Evolutionary conservation across 2,329 filamentous ascomycete species (phyloP), one percentile per base, ranked within the genome.

Genomic region (Pseudocercospora crystallina): DNA sequence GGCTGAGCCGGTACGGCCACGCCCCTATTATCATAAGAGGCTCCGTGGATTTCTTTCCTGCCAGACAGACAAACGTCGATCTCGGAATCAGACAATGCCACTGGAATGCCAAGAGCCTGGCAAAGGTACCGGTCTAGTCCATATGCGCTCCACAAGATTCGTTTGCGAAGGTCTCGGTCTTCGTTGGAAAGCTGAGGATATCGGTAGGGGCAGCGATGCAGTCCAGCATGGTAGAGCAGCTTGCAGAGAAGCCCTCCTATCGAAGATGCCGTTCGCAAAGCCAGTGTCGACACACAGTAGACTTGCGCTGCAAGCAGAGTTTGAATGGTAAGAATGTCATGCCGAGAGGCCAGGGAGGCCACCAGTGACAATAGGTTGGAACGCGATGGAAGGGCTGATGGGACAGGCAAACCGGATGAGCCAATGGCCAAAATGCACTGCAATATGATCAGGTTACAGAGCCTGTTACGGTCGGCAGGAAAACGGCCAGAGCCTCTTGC

Each of bases 371-470:
- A 69, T 44, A 78, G 63, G 36, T 67, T 69, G 8, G 65, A 54
- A 13, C 50, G 51, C 1, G 54, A 62, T 0, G 69, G 65, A 10
- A 71, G 70, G 33, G 68, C 64, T 9, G 64, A 71, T 61, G 14
- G 65, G 36, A 38, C 17, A 17, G 52, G 42, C 5, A 44, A 32
- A 14, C 34, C 45, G 26, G 47, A 50, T 7, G 53, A 68, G 2
- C 75, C 76, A 12, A 80, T 70, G 43, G 76, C 77, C 58, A 80
- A 77, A n/a, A 79, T 69, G 45, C 77, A 76, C 55, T 78, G 76
- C 35, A 79, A 73, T 2, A 72, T 75, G 30, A 75, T 59, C 5
- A 69, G 59, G 35, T 66, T 69, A 35, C 66, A 64, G 3, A 56
- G 37, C 30, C 70, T 47, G 15, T 48, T 39, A 37, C 57, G 43